A percentile compares a stretch with the other conserved stretches of the same genome.
Evolutionary conservation across 352 stramenopile species (phyloP).

Genomic region (Globisporangium polare): DNA sequence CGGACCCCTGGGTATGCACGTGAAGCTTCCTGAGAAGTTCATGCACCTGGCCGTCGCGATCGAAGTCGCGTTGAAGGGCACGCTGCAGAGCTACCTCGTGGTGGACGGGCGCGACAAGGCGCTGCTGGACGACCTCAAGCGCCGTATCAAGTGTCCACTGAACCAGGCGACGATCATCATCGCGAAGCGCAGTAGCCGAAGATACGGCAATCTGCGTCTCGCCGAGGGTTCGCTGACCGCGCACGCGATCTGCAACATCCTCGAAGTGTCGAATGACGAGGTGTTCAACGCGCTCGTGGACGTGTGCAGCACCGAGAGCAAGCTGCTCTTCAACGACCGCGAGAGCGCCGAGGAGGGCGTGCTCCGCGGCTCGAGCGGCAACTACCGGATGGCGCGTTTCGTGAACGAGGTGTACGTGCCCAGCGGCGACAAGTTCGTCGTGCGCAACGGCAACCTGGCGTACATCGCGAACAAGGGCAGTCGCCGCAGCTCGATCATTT

Average conservation of each 20-base stretch:
- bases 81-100: conserved; percentile 73
- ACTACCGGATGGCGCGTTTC: conserved; percentile 55
- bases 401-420: conserved; percentile 71
- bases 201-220: conserved; percentile 56
- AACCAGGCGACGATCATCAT: conserved; percentile 85
- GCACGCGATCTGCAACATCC: conserved; percentile 76
- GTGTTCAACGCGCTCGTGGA: conserved; percentile 84
- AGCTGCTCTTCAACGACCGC: conserved; percentile 66
- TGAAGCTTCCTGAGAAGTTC: conserved; percentile 64
- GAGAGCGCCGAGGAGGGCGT: conserved; percentile 48
- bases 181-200: conserved; percentile 42
- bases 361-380: conserved; percentile 51
- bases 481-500: conserved; percentile 65
- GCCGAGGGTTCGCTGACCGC: conserved; percentile 40
- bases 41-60: conserved; percentile 71
- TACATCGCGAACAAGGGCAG: conserved; percentile 77
- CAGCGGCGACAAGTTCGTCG: conserved; percentile 73
- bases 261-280: conserved; percentile 69
- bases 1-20: conserved; percentile 63
- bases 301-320: conserved; percentile 72
- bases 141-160: conserved; percentile 49
- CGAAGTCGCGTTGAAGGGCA: conserved; percentile 70
- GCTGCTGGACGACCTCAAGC: conserved; percentile 70
- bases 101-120: conserved; percentile 75
- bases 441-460: conserved; percentile 68